Conservation (phyloP, 345 rosid genomes). For the Rhodomyrtus tomentosa region DNA sequence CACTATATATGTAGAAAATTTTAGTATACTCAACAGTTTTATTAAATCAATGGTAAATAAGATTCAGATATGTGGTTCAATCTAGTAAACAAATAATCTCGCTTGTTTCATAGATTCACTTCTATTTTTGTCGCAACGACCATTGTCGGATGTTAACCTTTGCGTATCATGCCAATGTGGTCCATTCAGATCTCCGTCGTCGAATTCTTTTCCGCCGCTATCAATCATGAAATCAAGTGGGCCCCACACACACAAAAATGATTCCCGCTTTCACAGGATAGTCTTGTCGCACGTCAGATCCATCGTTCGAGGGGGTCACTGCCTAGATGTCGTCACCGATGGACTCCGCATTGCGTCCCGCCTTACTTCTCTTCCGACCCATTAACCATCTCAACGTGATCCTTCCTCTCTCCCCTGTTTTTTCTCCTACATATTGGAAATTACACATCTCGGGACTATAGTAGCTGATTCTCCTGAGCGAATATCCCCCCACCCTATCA, state of each 20-base stretch:
- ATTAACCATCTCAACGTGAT: neutral
- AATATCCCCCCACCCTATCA: neutral
- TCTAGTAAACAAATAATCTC: neutral
- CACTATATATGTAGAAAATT: neutral
- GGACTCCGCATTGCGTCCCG: neutral
- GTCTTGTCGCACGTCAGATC: neutral
- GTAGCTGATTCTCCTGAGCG: neutral
- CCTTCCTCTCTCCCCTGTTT: neutral
- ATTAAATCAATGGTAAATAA: neutral
- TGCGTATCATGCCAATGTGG: neutral
- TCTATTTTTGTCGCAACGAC: neutral
- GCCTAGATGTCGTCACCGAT: neutral
- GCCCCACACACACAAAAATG: neutral
- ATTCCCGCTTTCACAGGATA: neutral
- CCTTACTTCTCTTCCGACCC: neutral
- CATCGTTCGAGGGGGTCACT: neutral
- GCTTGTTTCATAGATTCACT: neutral
- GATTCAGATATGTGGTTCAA: neutral
- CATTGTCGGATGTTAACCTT: neutral
- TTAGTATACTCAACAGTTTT: neutral
- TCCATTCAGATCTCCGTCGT: rapidly evolving
- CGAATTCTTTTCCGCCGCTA: neutral
- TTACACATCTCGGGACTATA: neutral
- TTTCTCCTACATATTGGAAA: neutral
- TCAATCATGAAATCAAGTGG: neutral